Evolutionary conservation across 371 early-diverging fungal genomes (phyloP), one percentile per base, ranked within the genome.

Genomic region (Apophysomyces variabilis): DNA sequence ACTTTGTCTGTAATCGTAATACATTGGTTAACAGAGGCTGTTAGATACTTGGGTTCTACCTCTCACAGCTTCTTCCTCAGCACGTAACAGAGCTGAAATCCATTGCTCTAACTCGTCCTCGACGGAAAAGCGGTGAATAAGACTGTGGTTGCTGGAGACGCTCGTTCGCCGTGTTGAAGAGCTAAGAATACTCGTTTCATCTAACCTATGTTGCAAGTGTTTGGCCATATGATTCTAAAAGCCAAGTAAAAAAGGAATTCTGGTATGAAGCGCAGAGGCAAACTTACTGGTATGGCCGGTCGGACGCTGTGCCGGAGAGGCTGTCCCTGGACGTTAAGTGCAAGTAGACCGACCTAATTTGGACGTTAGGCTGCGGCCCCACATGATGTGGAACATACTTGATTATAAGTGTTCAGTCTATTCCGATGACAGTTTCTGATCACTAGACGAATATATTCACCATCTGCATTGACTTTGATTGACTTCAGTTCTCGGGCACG

Each of bases 391-490:
- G 21, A 8, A 18, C 54, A 9, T 80, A 87, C 93, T 78, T 93
- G 94, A 66, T 92, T 90, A 63, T 89, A 91, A 32, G 87, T 85
- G 70, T 93, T 93, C 36, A 91, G 61, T 18, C 79, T 69, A 66
- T 93, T 93, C 64, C 85, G 79, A 72, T 90, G 85, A 73, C 90
- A 91, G 60, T 88, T 87, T 39, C 90, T 86, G 39, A 89, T 75
- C 7, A 90, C 87, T 12, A 93, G 63, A 61, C 92, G 84, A 35
- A 93, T 71, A 66, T 85, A 90, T 67, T 91, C 89, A 44, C 90
- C 89, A 56, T 87, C 84, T n/a, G 82, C 83, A 63, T 92, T 89
- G 36, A 92, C 73, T 66, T 89, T 89, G 50, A 93, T 88, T 0
- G 92, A 90, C 69, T 90, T 90, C 32, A 92, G 76, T 71, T 93